Evolutionary conservation across 2,329 filamentous ascomycete species (phyloP), one percentile per base, ranked within the genome.

Genomic region (Mollisiaceae sp.): DNA sequence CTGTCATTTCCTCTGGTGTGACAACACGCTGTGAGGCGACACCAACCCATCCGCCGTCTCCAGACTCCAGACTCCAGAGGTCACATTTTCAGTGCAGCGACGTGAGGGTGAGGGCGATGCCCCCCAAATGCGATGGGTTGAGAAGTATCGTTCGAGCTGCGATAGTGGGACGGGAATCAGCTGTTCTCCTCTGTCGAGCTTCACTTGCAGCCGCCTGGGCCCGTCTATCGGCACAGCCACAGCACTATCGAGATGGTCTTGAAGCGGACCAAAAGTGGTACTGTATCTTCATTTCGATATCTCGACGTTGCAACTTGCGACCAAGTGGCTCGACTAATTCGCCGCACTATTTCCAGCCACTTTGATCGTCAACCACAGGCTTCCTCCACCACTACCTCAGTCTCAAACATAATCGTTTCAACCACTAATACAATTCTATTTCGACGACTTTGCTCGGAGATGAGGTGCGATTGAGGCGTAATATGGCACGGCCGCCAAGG

Each of bases 1-100:
- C 57, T 60, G 58, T 65, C 58, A 59, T 66, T 59, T 66, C 54
- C 38, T 38, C 12, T 61, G 38, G 58, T 66, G 65, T 41, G 65
- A 66, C 60, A 63, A 20, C 22, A n/a, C 24, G 24, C 22, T 27
- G 50, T 18, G 12, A 54, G 24, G 50, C 47, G 47, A 35, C 24
- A 14, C 12, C 50, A 8, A 4, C 24, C 50, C 43, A n/a, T 47
- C 43, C 43, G 18, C 43, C 43, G 18, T 47, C 43, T 20, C 18
- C 43, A 22, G 45, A 2, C 38, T 41, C 38, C 15, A 12, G 38
- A 32, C 27, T 32, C 27, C 27, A 32, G 27, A 32, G 27, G 27
- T 32, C 27, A 3, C 27, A 32, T 32, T 32, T 32, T 6, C 27
- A 32, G 27, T 32, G 27, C 27, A 43, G 41, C 11, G n/a, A 8